A percentile compares a stretch with the other conserved stretches of the same genome.
Evolutionary conservation across 1,284 basidiomycete species (phyloP).

Genomic region (Ustilago xerochloae): DNA sequence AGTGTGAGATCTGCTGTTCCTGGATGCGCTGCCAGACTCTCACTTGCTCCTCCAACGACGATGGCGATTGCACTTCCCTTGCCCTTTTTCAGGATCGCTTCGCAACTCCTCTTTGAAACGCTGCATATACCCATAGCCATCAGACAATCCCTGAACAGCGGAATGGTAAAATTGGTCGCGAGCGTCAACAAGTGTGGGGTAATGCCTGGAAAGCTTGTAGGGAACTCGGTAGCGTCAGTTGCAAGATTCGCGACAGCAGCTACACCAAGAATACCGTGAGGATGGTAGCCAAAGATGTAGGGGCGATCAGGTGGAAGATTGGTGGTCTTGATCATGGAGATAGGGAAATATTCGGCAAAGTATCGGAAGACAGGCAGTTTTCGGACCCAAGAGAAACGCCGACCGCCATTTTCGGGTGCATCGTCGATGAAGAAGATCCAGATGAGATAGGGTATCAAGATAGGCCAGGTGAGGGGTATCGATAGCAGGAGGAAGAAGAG

Average conservation of each 20-base stretch:
- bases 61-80: constrained; percentile 82
- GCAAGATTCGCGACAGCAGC: constrained; percentile 93
- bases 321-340: constrained; percentile 69
- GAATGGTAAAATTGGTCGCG: constrained; percentile 84
- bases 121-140: constrained; percentile 82
- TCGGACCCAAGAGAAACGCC: constrained; percentile 82
- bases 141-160: constrained; percentile 91
- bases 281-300: constrained; percentile 82
- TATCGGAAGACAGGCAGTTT: constrained; percentile 79
- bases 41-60: constrained; percentile 94
- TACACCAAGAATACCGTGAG: constrained; percentile 69
- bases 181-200: constrained; percentile 92
- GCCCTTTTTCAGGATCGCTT: constrained; percentile 78
- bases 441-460: constrained; percentile 81
- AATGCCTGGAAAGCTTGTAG: constrained; percentile 87
- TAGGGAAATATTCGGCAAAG: constrained; percentile 92
- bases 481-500: constrained; percentile 86
- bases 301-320: constrained; percentile 89
- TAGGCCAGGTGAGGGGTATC: constrained; percentile 86
- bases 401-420: constrained; percentile 81
- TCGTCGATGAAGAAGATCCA: constrained; percentile 81
- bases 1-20: constrained; percentile 94
- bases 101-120: constrained; percentile 89
- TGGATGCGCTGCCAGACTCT: constrained; percentile 90
- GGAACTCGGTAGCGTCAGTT: constrained; percentile 95